Conservation (phyloP, 176 grass and related monocot species). For the Aegilops sharonensis region DNA sequence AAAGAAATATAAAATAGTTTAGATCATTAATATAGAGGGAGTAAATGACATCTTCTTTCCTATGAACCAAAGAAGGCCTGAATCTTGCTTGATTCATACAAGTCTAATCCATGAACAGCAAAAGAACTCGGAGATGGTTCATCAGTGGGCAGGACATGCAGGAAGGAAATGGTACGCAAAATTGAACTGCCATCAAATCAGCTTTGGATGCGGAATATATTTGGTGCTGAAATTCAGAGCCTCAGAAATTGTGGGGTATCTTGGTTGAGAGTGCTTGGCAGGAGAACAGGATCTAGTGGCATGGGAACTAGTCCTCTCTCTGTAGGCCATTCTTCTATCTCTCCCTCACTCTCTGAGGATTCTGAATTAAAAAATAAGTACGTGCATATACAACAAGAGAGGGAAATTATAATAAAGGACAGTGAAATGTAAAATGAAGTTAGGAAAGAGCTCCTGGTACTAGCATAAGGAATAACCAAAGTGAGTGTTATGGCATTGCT, state of each 20-base stretch:
- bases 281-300: conserved; percentile 51
- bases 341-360: neutral
- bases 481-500: neutral
- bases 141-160: conserved; percentile 20
- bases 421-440: neutral
- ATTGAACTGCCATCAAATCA: conserved; percentile 46
- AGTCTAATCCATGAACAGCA: conserved; percentile 2
- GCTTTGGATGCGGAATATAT: conserved; percentile 38
- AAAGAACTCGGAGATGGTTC: neutral
- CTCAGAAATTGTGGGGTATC: conserved; percentile 39
- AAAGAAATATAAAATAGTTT: no score
- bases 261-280: conserved; percentile 45
- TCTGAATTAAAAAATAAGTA: conserved; percentile 4
- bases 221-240: conserved; percentile 32
- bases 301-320: conserved; percentile 42
- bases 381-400: neutral
- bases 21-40: no score
- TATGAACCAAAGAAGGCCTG: neutral
- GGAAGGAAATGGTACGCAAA: conserved; percentile 33
- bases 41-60: no score
- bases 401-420: neutral
- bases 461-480: conserved; percentile 50
- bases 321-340: conserved; percentile 36
- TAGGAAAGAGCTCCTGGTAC: neutral
- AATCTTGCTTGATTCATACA: neutral